Evolutionary conservation across 768 basidiomycete species (phyloP).

Genomic region (Suillus luteus): DNA sequence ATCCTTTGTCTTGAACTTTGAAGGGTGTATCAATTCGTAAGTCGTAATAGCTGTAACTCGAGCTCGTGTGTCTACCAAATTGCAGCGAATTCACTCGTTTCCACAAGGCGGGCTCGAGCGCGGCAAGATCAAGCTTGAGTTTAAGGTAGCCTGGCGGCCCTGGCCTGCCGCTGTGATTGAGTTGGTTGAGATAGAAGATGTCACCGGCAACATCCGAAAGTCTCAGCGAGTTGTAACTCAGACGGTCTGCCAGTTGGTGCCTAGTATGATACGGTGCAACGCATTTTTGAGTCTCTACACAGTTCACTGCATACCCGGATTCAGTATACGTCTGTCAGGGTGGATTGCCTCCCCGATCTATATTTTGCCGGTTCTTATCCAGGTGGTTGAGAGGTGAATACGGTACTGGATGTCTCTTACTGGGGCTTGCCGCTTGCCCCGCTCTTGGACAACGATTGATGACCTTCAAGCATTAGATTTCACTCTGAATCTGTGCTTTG

Average conservation of each 20-base stretch:
- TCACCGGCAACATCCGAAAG: too few relatives aligned
- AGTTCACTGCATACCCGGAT: neutral
- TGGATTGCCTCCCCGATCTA: neutral
- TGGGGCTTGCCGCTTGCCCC: neutral
- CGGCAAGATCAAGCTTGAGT: too few relatives aligned
- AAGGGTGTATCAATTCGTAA: too few relatives aligned
- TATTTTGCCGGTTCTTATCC: neutral
- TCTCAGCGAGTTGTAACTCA: too few relatives aligned
- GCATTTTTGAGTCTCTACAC: neutral
- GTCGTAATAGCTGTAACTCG: too few relatives aligned
- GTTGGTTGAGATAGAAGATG: neutral
- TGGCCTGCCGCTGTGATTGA: neutral
- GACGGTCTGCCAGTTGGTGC: neutral
- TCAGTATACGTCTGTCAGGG: neutral
- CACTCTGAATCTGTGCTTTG: neutral
- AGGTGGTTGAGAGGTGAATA: neutral
- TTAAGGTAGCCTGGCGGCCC: too few relatives aligned
- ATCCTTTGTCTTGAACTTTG: too few relatives aligned
- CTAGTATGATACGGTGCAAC: neutral
- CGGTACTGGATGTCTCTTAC: neutral
- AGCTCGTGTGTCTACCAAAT: too few relatives aligned
- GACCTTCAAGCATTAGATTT: neutral
- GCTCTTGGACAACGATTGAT: neutral
- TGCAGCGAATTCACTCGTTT: too few relatives aligned
- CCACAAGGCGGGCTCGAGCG: neutral